A percentile compares a stretch with the other conserved stretches of the same genome.
Conservation (phyloP, 805 yeast species). For the Teunomyces cretensis region DNA sequence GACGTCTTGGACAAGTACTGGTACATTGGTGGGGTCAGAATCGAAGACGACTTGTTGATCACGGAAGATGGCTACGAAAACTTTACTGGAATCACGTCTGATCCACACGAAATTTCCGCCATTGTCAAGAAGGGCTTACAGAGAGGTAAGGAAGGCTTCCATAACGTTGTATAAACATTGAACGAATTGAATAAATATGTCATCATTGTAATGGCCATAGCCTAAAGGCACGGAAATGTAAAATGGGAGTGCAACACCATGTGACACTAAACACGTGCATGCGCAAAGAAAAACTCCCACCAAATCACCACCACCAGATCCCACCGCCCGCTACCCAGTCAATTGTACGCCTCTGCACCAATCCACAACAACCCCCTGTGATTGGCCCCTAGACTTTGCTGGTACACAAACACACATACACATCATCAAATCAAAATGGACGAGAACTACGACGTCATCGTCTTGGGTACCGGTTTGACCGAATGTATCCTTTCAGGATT, state of each 20-base stretch:
- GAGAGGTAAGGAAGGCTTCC: conserved; percentile 65
- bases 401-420: conserved; percentile 4
- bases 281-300: not conserved
- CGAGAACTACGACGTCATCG: conserved; percentile 95
- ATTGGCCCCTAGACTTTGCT: conserved; percentile 2
- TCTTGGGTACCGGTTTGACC: conserved; percentile 91
- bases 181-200: too few species aligned
- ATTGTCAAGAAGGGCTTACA: conserved; percentile 72
- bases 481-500: conserved; percentile 95
- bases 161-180: conserved; percentile 45
- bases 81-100: conserved; percentile 79
- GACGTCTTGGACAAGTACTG: conserved; percentile 73
- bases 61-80: conserved; percentile 78
- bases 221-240: too few species aligned
- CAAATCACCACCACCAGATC: not conserved
- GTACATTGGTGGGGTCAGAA: conserved; percentile 95
- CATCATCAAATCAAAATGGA: conserved; percentile 55
- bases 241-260: too few species aligned
- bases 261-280: not conserved
- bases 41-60: conserved; percentile 88
- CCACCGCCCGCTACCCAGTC: not conserved
- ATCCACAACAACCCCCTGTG: not conserved
- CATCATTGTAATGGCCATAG: too few species aligned
- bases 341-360: not conserved
- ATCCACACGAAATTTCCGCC: conserved; percentile 75